Percentiles rank a stretch among this genome's conserved stretches.
These are phyloP conservation scores for Lachnellula cervina DNA, from an alignment of 2,329 filamentous ascomycete genomes.

Conservation along the genomic window DNA sequence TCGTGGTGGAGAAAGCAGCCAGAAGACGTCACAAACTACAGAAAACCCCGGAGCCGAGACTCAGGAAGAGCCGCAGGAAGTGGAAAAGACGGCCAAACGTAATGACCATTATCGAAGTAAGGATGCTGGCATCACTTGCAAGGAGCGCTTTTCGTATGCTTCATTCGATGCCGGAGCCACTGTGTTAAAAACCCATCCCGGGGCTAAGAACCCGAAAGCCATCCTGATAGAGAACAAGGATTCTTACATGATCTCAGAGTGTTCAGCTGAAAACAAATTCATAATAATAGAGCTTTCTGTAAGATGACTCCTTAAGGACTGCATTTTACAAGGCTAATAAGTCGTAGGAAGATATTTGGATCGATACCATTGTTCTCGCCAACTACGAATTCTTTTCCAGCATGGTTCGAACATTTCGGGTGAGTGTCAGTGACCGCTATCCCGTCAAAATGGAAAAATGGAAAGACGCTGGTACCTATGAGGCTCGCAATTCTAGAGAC, in stretches of 20 bases:
- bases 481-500: conserved; percentile 86
- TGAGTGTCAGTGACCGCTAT: conserved; percentile 92
- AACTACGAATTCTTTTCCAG: conserved; percentile 99
- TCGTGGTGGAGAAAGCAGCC: conserved; percentile 34
- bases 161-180: conserved; percentile 97
- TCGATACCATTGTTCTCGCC: conserved; percentile 94
- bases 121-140: conserved; percentile 94
- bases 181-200: conserved; percentile 80
- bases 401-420: conserved; percentile 84
- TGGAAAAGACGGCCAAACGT: conserved; percentile 21
- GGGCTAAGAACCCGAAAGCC: conserved; percentile 82
- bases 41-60: conserved; percentile 16
- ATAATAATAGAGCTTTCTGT: conserved; percentile 80
- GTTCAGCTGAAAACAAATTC: conserved; percentile 82
- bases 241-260: conserved; percentile 95
- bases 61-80: conserved; percentile 26
- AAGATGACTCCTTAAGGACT: conserved; percentile 54
- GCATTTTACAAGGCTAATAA: conserved; percentile 10
- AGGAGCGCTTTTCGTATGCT: conserved; percentile 94
- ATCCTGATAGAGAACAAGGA: conserved; percentile 96
- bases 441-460: conserved; percentile 89
- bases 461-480: conserved; percentile 82
- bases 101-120: conserved; percentile 61
- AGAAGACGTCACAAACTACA: conserved; percentile 11
- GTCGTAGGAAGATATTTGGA: conserved; percentile 54